Percentiles rank a stretch among this genome's conserved stretches.
Conservation (phyloP, 495 filamentous ascomycete species). For the Penicillium atrosanguineum region DNA sequence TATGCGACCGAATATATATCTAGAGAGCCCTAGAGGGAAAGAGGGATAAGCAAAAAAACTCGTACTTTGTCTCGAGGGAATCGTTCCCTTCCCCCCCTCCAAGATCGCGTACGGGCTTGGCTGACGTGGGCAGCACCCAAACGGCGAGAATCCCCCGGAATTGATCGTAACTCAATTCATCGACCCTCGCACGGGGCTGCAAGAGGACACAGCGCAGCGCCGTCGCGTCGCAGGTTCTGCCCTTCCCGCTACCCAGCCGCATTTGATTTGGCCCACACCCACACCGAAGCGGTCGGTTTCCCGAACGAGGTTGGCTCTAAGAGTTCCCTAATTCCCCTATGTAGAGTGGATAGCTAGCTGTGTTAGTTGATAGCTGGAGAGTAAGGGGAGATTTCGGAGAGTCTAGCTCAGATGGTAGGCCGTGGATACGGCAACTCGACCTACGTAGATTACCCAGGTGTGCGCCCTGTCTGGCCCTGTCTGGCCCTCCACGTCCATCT, state of each 20-base stretch:
- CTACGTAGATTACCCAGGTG: no score
- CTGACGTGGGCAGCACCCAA: constrained; percentile 30
- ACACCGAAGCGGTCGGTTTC: constrained; percentile 14
- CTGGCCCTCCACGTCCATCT: neutral
- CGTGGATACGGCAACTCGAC: neutral
- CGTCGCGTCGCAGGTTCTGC: constrained; percentile 7
- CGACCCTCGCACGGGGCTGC: constrained; percentile 31
- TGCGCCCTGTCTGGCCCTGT: no score
- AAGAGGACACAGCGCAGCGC: constrained; percentile 26
- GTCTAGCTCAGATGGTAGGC: neutral
- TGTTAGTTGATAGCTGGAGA: neutral
- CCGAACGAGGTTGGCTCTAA: constrained; percentile 16
- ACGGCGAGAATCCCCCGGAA: constrained; percentile 41
- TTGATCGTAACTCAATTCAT: constrained; percentile 21
- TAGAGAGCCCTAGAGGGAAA: neutral
- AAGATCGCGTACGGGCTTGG: constrained; percentile 19
- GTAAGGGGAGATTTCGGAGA: neutral
- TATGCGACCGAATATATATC: neutral
- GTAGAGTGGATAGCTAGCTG: neutral
- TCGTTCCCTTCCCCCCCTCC: no score
- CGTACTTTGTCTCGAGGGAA: neutral
- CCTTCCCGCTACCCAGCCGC: constrained; percentile 5
- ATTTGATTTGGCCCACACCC: constrained; percentile 2
- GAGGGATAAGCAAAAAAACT: neutral
- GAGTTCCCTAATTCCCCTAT: neutral